phyloP scores from a whole-genome alignment of 352 stramenopile species.

The Globisporangium viniferum region DNA sequence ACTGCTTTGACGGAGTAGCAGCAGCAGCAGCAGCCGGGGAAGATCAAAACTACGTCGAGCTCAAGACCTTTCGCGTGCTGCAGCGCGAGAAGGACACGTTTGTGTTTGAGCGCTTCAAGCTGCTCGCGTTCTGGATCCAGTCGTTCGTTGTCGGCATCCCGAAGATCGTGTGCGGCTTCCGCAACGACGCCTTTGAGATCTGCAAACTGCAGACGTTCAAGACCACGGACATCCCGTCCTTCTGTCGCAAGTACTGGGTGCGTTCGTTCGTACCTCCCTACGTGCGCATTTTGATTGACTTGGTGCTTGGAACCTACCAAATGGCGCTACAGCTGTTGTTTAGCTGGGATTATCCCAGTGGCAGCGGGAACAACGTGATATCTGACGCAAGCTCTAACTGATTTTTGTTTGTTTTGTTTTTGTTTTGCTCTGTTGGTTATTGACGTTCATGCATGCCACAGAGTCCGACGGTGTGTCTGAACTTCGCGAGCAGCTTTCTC shows the following conservation, averaged over 20 bases:
- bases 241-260: constrained; percentile 75
- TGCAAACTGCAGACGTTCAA: constrained; percentile 64
- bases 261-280: constrained; percentile 12
- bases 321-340: not conserved
- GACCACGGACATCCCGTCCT: constrained; percentile 58
- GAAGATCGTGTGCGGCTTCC: constrained; percentile 72
- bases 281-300: not conserved
- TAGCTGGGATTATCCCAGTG: not conserved
- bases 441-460: constrained; percentile 1
- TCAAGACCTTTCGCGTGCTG: constrained; percentile 68
- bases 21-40: not conserved
- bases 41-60: constrained; percentile 47
- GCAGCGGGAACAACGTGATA: not conserved
- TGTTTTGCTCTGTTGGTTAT: not conserved
- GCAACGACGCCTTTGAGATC: constrained; percentile 55
- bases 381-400: not conserved
- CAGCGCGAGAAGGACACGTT: constrained; percentile 60
- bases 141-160: constrained; percentile 73
- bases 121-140: constrained; percentile 84
- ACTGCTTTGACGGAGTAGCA: constrained; percentile 40
- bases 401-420: not conserved
- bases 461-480: constrained; percentile 60
- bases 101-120: constrained; percentile 76
- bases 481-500: constrained; percentile 60
- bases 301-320: not conserved